Conservation (phyloP, 371 early-diverging fungal species). For the Actinomortierella wolfii region DNA sequence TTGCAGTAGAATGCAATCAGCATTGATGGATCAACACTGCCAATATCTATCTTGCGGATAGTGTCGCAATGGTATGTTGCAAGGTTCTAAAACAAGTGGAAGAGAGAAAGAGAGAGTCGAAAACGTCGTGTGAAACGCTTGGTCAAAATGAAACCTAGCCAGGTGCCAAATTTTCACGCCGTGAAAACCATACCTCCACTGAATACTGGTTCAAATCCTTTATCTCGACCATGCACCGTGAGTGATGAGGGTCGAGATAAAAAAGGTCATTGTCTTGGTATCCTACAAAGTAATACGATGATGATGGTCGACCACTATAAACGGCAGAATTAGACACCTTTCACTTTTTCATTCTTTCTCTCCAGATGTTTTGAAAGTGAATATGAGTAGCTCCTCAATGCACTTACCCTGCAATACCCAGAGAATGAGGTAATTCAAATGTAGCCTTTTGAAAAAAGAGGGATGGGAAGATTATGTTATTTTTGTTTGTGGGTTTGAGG, state of each 20-base stretch:
- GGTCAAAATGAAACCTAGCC: too few species aligned
- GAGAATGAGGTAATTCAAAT: conserved; percentile 77
- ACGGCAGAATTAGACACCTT: neutral
- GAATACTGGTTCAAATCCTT: conserved; percentile 57
- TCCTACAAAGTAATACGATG: conserved; percentile 92
- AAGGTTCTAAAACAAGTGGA: conserved; percentile 59
- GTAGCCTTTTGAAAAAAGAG: conserved; percentile 50
- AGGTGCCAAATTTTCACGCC: too few species aligned
- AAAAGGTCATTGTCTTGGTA: conserved; percentile 78
- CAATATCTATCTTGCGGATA: conserved; percentile 74
- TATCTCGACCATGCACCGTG: conserved; percentile 69
- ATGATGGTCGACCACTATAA: conserved; percentile 86
- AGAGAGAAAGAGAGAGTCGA: neutral
- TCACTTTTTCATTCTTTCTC: too few species aligned
- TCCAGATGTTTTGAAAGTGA: too few species aligned
- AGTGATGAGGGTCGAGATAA: conserved; percentile 94
- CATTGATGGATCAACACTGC: conserved; percentile 90
- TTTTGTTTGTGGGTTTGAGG: too few species aligned
- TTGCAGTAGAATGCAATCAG: conserved; percentile 88
- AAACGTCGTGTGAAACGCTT: too few species aligned
- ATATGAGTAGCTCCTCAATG: too few species aligned
- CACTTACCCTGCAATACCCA: conserved; percentile 91
- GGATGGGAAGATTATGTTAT: too few species aligned
- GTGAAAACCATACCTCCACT: conserved; percentile 45
- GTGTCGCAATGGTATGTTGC: conserved; percentile 82